phyloP scores from a whole-genome alignment of 2,329 filamentous ascomycete species.

The Triangularia setosa region DNA sequence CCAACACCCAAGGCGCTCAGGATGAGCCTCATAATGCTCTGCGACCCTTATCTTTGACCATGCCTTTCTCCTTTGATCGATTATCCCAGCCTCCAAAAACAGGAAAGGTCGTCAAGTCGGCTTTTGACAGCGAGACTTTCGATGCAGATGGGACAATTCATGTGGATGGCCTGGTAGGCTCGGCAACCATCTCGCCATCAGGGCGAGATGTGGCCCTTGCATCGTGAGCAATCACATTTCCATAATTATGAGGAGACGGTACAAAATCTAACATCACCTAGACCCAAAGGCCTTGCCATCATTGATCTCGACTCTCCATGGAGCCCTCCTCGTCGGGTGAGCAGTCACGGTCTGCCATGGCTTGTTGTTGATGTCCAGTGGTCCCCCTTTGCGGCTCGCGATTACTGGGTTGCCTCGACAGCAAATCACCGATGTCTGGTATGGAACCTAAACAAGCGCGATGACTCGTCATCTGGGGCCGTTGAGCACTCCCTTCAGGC shows the following conservation, averaged over 20 bases:
- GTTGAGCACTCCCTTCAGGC: slow-evolving; percentile 87
- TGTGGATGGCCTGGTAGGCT: slow-evolving; percentile 77
- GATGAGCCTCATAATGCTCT: slow-evolving; percentile 9
- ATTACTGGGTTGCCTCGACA: slow-evolving; percentile 92
- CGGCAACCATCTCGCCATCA: slow-evolving; percentile 87
- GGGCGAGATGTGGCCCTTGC: slow-evolving; percentile 87
- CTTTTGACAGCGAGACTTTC: slow-evolving; percentile 84
- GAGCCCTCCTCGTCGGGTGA: slow-evolving; percentile 76
- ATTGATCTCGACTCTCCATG: slow-evolving; percentile 90
- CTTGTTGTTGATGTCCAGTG: slow-evolving; percentile 94
- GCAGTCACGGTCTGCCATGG: slow-evolving; percentile 83
- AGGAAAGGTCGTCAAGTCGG: slow-evolving; percentile 59
- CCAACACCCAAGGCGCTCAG: not conserved
- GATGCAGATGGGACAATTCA: slow-evolving; percentile 79
- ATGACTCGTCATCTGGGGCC: slow-evolving; percentile 64
- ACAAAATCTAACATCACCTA: slow-evolving; percentile 29
- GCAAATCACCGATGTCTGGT: slow-evolving; percentile 92
- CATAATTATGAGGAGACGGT: not conserved
- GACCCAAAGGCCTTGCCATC: slow-evolving; percentile 80
- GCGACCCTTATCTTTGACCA: slow-evolving; percentile 25
- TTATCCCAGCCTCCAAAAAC: slow-evolving; percentile 44
- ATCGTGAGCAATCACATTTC: slow-evolving; percentile 48
- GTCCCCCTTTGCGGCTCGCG: slow-evolving; percentile 85
- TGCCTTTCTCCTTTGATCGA: slow-evolving; percentile 48
- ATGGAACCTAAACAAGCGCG: slow-evolving; percentile 81